Evolutionary conservation across 2,329 filamentous ascomycete genomes (phyloP), one percentile per base, ranked within the genome.

Genomic region (Fusarium oligoseptatum): DNA sequence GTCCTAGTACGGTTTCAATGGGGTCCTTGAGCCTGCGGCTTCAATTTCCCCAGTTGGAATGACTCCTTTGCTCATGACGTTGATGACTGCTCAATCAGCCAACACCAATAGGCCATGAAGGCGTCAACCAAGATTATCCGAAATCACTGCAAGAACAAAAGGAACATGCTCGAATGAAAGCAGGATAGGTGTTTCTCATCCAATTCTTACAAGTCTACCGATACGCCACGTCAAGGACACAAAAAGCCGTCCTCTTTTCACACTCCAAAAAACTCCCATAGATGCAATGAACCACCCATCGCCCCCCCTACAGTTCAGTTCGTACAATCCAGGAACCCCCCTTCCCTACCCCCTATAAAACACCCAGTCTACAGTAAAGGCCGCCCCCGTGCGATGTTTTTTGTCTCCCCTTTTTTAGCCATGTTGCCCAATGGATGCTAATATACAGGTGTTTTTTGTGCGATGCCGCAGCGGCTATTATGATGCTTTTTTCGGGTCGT

Each of bases 401-500:
- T 52, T 20, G 48, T 32, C 48, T 52, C 24, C 48, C 48, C 48
- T 20, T 52, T 52, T 52, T 52, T 52, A n/a, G 17, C 48, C 48
- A 20, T 9, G 27, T 52, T 52, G 6, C 48, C 48, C 48, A 52
- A 52, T 52, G 27, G 27, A 52, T 52, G 48, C 48, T 52, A 52
- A 20, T 52, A 52, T 52, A 52, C 48, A 52, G 48, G n/a, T 52
- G 17, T 52, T 52, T 34, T 52, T 52, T 52, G 48, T 52, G 45
- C 24, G 45, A 3, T 29, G 45, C 24, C 24, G 43, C 12, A 14
- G 14, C 12, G 43, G 27, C 48, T 32, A 52, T 52, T 73, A 69
- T 75, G 72, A 72, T 73, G 24, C 65, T 50, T 41, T 72, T 72
- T 39, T n/a, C 32, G 24, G 17, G 4, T 9, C 29, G 11, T 39